A percentile compares a stretch with the other conserved stretches of the same genome.
Conservation (phyloP, 2,329 filamentous ascomycete species). For the Arthrobotrys sinensis region DNA sequence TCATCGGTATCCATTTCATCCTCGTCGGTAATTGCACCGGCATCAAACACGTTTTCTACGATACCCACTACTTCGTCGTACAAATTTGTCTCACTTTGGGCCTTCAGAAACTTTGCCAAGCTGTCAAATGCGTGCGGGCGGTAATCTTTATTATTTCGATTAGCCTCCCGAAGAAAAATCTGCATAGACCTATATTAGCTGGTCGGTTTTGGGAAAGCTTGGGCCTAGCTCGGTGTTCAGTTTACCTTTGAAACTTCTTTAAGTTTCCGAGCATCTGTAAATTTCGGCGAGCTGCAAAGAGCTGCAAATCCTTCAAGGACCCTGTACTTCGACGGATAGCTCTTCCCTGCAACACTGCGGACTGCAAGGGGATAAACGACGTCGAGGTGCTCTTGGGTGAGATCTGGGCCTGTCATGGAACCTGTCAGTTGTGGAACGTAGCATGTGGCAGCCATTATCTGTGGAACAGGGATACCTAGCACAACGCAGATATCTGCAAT, state of each 20-base stretch:
- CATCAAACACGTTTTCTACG: conserved; percentile 76
- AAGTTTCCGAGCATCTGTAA: conserved; percentile 41
- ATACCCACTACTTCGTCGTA: conserved; percentile 78
- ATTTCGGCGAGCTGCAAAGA: conserved; percentile 70
- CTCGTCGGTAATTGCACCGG: conserved; percentile 70
- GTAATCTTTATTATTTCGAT: conserved; percentile 89
- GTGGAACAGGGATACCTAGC: conserved; percentile 73
- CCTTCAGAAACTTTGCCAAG: conserved; percentile 80
- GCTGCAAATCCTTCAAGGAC: conserved; percentile 84
- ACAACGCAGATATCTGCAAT: conserved; percentile 81
- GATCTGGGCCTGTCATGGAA: conserved; percentile 70
- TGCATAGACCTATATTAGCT: conserved; percentile 66
- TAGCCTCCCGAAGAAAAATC: conserved; percentile 87
- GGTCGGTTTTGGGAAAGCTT: conserved; percentile 16
- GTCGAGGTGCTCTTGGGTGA: conserved; percentile 75
- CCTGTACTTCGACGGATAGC: conserved; percentile 91
- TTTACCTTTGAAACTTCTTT: conserved; percentile 67
- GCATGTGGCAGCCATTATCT: conserved; percentile 50
- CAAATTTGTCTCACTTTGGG: conserved; percentile 79
- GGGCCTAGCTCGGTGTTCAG: conserved; percentile 73
- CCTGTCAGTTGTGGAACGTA: conserved; percentile 60
- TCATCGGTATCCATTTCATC: conserved; percentile 80
- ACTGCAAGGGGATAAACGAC: conserved; percentile 87
- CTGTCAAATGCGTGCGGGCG: conserved; percentile 80
- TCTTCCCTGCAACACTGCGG: conserved; percentile 86